Evolutionary conservation across 495 filamentous ascomycete genomes (phyloP), one percentile per base, ranked within the genome.

Genomic region (Penicillium odoratum): DNA sequence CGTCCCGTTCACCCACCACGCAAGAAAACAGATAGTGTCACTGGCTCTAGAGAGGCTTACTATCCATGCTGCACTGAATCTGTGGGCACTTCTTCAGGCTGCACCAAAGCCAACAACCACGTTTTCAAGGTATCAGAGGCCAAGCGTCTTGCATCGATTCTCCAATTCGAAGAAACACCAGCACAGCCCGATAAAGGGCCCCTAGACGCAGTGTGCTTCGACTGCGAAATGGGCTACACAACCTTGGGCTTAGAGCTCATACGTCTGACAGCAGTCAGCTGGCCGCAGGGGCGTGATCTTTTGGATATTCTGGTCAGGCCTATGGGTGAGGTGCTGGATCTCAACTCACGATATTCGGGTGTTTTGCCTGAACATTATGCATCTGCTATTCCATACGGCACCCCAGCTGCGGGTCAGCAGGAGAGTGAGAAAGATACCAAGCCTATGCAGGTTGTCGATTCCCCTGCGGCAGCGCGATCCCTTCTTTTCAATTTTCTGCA

Each of bases 141-240:
- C 1, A 92, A 91, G 57, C 80, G 92, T 13, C 77, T 99, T 42
- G 90, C 91, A 2, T 75, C 86, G 0, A 72, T 93, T 7, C 78
- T 93, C 57, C 91, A 90, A 36, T 99, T 97, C 66, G 79, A 83
- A 51, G 67, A 82, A 57, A 98, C 95, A 3, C 91, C 93, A 0
- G 57, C 67, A 15, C 87, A 90, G 48, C 72, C 76, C 9, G 63
- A 75, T 5, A 71, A 63, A 51, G 67, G 50, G 31, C 58, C 62
- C 13, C 65, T 66, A 51, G 70, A 56, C 44, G 84, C 85, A 3
- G 83, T 98, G 13, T 87, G 84, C 63, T 88, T 99, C 61, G 94
- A 99, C 69, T 97, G 95, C 67, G 94, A 99, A 66, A 99, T 99
- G 94, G 89, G 90, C 8, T 99, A 94, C 68, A 98, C 94, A 0